Evolutionary conservation across 108 stramenopile genomes (phyloP), one percentile per base, ranked within the genome.

Genomic region (Schizochytrium sp.): DNA sequence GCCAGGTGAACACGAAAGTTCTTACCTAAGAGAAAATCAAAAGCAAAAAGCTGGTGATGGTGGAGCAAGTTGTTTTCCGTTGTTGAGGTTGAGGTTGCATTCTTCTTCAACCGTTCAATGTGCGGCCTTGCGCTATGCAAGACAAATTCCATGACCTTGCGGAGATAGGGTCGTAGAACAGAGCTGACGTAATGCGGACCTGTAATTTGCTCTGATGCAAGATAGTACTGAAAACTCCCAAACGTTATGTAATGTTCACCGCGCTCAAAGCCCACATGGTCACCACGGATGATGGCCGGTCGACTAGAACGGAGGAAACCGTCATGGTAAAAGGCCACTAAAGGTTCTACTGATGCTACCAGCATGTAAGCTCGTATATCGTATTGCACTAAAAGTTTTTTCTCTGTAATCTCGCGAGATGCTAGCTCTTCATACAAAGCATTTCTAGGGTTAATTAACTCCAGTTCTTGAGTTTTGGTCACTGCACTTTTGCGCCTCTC

Each of bases 101-200:
- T 13, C 46, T 40, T 44, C 13, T 38, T 46, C 3, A 83, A 28
- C n/a, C 76, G 76, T 0, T n/a, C 76, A n/a, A 55, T 83, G 10
- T 83, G 50, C 50, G 50, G 2, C n/a, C 46, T n/a, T 5, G 76
- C 46, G 76, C 76, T 83, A 53, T 83, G 76, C 28, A 83, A 83
- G 53, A 2, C 76, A 83, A 55, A 83, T 28, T 83, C 76, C 76
- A 55, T 83, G 28, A 83, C 76, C 46, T 83, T 83, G 76, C 53
- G 46, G 50, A 83, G n/a, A n/a, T 83, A 83, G n/a, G 76, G 76
- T 5, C 76, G 76, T 5, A 83, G n/a, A 5, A 47, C 46, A 7
- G 76, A 83, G 53, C 76, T 83, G 28, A 83, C 76, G 76, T 83
- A 83, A n/a, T 83, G 76, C 46, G 76, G 76, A 13, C 76, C 53